Evolutionary conservation across 352 stramenopile genomes (phyloP).

Genomic region (Thalassiosira exigua): DNA sequence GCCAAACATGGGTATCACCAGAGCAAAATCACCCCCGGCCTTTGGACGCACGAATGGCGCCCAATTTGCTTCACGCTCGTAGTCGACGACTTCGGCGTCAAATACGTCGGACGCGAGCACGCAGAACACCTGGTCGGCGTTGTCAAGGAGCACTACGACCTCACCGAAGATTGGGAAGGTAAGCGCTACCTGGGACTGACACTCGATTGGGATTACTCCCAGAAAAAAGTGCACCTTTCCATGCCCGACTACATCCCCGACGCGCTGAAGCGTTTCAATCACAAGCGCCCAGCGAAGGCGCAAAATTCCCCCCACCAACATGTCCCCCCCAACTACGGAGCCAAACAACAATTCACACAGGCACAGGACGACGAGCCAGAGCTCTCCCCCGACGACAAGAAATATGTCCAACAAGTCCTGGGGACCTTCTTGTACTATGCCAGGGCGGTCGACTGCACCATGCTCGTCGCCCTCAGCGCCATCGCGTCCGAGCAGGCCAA

Average conservation of each 20-base stretch:
- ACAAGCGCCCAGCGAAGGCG: background rate
- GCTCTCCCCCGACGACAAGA: background rate
- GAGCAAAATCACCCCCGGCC: constrained; percentile 28
- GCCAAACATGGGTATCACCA: constrained; percentile 5
- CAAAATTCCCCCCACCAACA: constrained; percentile 35
- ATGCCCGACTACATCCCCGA: constrained; percentile 41
- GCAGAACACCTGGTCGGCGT: constrained; percentile 20
- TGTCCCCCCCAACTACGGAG: constrained; percentile 25
- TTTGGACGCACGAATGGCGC: too few species aligned
- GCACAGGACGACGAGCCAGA: background rate
- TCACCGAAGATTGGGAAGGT: constrained; percentile 30
- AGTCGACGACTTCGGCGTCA: too few species aligned
- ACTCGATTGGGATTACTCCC: constrained; percentile 43
- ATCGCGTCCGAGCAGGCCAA: constrained; percentile 15
- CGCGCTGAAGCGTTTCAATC: constrained; percentile 12
- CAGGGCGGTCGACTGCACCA: constrained; percentile 36
- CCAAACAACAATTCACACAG: constrained; percentile 7
- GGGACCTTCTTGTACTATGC: constrained; percentile 44
- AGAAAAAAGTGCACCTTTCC: constrained; percentile 15
- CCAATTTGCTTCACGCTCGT: too few species aligned
- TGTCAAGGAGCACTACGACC: constrained; percentile 30
- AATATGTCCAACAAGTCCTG: constrained; percentile 41
- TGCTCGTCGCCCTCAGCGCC: constrained; percentile 41
- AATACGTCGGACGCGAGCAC: too few species aligned
- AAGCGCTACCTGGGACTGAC: constrained; percentile 23